These are phyloP conservation scores for Euphrasia arctica DNA, from an alignment of 305 asterid genomes.

Conservation along the genomic window DNA sequence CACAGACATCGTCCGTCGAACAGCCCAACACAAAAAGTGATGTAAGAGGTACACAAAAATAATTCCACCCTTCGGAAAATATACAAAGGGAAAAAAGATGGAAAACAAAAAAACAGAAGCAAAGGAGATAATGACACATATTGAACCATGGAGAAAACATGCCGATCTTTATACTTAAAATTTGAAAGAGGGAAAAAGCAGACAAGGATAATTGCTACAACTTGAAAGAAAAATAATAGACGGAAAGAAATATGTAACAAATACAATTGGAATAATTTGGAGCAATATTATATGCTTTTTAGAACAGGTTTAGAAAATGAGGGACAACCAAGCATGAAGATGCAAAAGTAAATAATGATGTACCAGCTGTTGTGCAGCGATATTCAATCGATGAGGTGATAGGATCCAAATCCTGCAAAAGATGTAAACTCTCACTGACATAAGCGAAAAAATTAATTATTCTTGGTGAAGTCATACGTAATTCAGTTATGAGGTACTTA, in stretches of 20 bases:
- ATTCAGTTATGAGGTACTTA: not conserved
- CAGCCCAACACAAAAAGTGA: constrained; percentile 12
- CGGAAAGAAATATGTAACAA: not conserved
- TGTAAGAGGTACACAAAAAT: constrained; percentile 3
- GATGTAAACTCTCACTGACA: constrained; percentile 22
- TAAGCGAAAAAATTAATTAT: constrained; percentile 1
- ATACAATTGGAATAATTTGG: constrained; percentile 5
- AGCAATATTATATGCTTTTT: constrained; percentile 11
- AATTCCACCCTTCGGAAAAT: not conserved
- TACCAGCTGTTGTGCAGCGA: constrained; percentile 96
- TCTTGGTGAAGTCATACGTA: constrained; percentile 3
- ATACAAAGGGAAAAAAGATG: not conserved
- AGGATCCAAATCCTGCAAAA: constrained; percentile 82
- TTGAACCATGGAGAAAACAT: constrained; percentile 14
- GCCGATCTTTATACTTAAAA: not conserved
- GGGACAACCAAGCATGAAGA: constrained; percentile 21
- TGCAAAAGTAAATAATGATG: constrained; percentile 16
- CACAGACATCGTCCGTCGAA: not conserved
- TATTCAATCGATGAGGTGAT: constrained; percentile 74
- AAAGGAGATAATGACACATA: not conserved
- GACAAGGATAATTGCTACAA: constrained; percentile 15
- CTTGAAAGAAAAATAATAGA: not conserved
- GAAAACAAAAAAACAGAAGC: not conserved
- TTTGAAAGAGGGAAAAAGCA: not conserved
- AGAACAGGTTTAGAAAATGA: constrained; percentile 11